Base-by-base conservation (phyloP, 1,284 basidiomycete genomes). In the Coniophora puteana region DNA sequence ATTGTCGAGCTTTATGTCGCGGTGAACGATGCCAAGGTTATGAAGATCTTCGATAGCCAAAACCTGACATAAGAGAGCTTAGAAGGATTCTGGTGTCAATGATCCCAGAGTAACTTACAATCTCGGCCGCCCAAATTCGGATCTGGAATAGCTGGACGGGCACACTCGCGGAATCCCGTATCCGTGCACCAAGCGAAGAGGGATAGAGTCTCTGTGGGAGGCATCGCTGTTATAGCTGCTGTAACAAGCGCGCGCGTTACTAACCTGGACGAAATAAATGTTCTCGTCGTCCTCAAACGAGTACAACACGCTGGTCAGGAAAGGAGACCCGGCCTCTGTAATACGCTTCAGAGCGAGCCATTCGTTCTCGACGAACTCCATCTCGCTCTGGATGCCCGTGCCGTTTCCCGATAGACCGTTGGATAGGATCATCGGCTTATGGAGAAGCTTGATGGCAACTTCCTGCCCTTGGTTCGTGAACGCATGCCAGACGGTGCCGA, bases 191-290 rank as follows among this genome's bases (percentile, higher is more conserved):
- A n/a, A 20, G 5, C 18, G 22, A 38, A 26, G 16, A 14, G n/a
- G n/a, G 10, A 8, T n/a, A 4, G 22, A 21, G 28, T 8, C 20
- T 21, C 18, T 16, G 14, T 14, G 30, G 5, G 20, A 20, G 11
- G n/a, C 24, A 22, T 22, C 16, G 5, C 21, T 33, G 30, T 12
- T 25, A 13, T 8, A 17, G 21, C 11, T 17, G 17, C 11, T 4
- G 20, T 3, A n/a, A 30, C 26, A 27, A 25, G 5, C 13, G 21
- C 8, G 8, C 16, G n/a, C 5, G 24, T 35, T 8, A 32, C 34
- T 16, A 22, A 47, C 46, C 46, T 46, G 46, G 18, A 41, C 45
- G 8, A 47, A 38, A 27, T 47, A 47, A 21, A 46, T 33, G 22
- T 46, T 46, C 4, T 46, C 26, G 4, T 36, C 28, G 21, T 47